These are phyloP conservation scores for Gymnopilus dilepis DNA, from an alignment of 768 basidiomycete genomes.

Conservation along the genomic window DNA sequence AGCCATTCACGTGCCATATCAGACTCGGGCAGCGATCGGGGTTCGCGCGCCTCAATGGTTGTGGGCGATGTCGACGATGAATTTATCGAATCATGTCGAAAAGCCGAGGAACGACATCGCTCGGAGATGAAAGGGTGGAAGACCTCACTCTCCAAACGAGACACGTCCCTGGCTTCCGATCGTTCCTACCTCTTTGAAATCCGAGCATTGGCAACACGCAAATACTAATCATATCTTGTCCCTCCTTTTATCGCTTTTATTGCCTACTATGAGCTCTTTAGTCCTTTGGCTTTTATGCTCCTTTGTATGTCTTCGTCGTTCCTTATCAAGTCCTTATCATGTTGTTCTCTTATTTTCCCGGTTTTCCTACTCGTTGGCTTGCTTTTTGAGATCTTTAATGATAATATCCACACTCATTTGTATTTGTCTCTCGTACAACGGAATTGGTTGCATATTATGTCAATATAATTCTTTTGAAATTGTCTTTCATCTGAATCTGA, in stretches of 20 bases:
- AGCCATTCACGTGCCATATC: conserved; percentile 71
- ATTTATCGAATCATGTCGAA: conserved; percentile 72
- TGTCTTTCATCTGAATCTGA: neutral
- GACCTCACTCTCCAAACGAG: conserved; percentile 40
- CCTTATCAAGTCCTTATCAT: conserved; percentile 22
- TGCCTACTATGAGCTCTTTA: neutral
- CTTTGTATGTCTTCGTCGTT: neutral
- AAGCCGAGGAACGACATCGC: conserved; percentile 83
- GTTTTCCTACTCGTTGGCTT: conserved; percentile 18
- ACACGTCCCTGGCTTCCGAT: conserved; percentile 52
- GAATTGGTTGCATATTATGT: conserved; percentile 1
- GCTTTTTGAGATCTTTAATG: conserved; percentile 22
- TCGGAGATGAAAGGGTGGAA: conserved; percentile 87
- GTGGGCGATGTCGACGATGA: conserved; percentile 74
- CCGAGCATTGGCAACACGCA: conserved; percentile 83
- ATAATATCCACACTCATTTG: conserved; percentile 28
- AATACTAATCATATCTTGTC: conserved; percentile 56
- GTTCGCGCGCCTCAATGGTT: conserved; percentile 80
- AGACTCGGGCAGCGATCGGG: conserved; percentile 79
- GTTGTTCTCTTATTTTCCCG: conserved; percentile 31
- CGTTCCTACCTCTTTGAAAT: conserved; percentile 80
- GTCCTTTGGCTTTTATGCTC: neutral
- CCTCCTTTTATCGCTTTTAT: conserved; percentile 6
- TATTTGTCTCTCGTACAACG: conserved; percentile 17
- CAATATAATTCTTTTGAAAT: conserved; percentile 1